Conservation (phyloP, 345 rosid genomes). For the Brassica rapa region DNA sequence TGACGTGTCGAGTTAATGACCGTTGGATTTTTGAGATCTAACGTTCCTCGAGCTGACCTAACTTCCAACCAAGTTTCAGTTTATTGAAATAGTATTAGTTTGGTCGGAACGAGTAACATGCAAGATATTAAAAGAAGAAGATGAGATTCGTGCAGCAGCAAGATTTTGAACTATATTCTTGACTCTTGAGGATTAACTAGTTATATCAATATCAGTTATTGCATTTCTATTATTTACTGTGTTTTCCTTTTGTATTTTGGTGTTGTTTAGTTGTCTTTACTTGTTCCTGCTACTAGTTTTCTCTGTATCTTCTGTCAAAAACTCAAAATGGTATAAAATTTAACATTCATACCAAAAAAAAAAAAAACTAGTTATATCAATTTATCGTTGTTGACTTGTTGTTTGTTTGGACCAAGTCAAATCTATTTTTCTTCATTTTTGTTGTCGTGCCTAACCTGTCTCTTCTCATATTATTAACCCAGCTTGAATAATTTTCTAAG, state of each 20-base stretch:
- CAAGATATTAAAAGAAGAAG: not conserved
- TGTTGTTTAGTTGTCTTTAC: too few species aligned
- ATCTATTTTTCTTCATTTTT: not conserved
- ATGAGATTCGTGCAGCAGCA: slow-evolving; percentile 15
- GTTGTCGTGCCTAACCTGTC: not conserved
- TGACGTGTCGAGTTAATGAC: slow-evolving; percentile 16
- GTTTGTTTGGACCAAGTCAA: not conserved
- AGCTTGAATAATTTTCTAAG: not conserved
- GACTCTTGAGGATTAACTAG: not conserved
- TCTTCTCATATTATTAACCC: not conserved
- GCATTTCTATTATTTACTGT: too few species aligned
- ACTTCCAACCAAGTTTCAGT: slow-evolving; percentile 2
- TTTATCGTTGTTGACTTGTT: not conserved
- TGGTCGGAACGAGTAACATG: slow-evolving; percentile 3
- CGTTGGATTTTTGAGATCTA: slow-evolving; percentile 16
- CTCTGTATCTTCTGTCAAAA: too few species aligned
- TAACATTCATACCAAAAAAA: too few species aligned
- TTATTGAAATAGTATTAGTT: not conserved
- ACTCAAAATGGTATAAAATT: too few species aligned
- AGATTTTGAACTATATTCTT: slow-evolving; percentile 9
- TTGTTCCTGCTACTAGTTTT: too few species aligned
- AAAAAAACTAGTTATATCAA: not conserved
- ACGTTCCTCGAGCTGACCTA: slow-evolving; percentile 13
- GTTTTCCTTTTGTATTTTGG: too few species aligned
- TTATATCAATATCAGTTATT: not conserved